Base-by-base conservation (phyloP, 2,329 filamentous ascomycete genomes). In the Immersiporthe knoxdaviesiana region DNA sequence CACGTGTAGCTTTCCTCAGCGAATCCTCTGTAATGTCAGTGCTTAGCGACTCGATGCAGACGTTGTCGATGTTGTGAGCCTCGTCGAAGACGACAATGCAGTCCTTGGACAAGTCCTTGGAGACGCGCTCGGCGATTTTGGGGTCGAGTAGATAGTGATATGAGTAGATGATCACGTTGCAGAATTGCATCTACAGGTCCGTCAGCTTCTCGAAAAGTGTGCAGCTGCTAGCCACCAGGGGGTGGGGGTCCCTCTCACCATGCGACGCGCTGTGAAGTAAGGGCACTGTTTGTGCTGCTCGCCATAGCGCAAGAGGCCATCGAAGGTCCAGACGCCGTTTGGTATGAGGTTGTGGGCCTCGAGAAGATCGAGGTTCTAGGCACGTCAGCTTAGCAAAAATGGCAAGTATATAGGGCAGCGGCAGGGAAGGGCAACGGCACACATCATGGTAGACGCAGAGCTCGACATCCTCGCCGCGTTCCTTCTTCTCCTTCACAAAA, bases 161-260 rank as follows among this genome's bases (percentile, higher is more conserved):
- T 0, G 96, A 99, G 82, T 99, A 99, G 74, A 99, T 99, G 76
- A 99, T 97, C 77, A 99, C 94, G 78, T 99, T 98, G 86, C 96
- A 99, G 77, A 94, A 98, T 76, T 96, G 91, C 95, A 99, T 98
- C 91, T 94, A 73, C 18, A 41, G 11, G 41, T 37, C 52, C 18
- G 18, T 37, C 35, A 65, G 71, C 73, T 30, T 71, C 73, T 16
- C 72, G 68, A 64, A 56, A 18, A 37, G 41, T 68, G 44, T 65
- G 47, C 50, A 61, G 37, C 10, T 50, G 35, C 4, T 27, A 7
- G 21, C 35, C 47, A 11, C 2, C 21, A 1, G 2, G 41, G 16
- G 41, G 41, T 30, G 39, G 47, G 63, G n/a, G n/a, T n/a, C n/a
- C 75, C 84, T 76, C 80, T 76, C 80, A 93, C 92, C 96, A 99